Evolutionary conservation across 1,139 yeast genomes (phyloP), one percentile per base, ranked within the genome.

Genomic region (Zygoascus hellenicus): DNA sequence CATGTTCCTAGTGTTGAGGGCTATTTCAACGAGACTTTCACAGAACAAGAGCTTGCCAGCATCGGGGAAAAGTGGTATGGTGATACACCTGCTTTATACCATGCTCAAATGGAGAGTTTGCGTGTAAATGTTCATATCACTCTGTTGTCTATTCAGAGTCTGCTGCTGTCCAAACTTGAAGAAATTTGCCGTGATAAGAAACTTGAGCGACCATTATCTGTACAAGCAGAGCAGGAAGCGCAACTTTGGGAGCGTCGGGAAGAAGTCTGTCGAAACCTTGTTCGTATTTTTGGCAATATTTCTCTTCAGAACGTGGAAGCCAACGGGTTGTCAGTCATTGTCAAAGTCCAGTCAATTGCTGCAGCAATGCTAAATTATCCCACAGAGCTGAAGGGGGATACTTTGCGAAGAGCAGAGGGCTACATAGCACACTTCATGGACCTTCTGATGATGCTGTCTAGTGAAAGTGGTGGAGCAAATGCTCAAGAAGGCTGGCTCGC

Each of bases 281-380:
- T 44, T 5, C 38, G 35, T 7, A 41, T 45, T 5, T 33, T 48
- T 13, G 41, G 43, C 9, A 39, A 45, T 30, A 45, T 45, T 17
- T 42, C 50, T 17, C 34, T 40, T 9, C 37, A 41, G 17, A 48
- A 42, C 29, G 40, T 48, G 10, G 50, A 48, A 32, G 46, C 50
- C n/a, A 45, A 48, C 15, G 48, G 50, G 7, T n/a, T 29, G 13
- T 41, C 46, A 11, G 9, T 44, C 43, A 45, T 43, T 13, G 5
- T 37, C 15, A 48, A 48, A 34, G 43, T 48, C 17, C 43, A 39
- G 9, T 14, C 29, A 19, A 39, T 48, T 6, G 38, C 48, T 3
- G 36, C 48, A 14, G 39, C 50, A 13, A 39, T 48, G 11, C 15
- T 48, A 15, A 30, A 43, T 34, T 28, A 34, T 31, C 42, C 38